phyloP scores from a whole-genome alignment of 441 rosid genomes.

The Viola pubescens region DNA sequence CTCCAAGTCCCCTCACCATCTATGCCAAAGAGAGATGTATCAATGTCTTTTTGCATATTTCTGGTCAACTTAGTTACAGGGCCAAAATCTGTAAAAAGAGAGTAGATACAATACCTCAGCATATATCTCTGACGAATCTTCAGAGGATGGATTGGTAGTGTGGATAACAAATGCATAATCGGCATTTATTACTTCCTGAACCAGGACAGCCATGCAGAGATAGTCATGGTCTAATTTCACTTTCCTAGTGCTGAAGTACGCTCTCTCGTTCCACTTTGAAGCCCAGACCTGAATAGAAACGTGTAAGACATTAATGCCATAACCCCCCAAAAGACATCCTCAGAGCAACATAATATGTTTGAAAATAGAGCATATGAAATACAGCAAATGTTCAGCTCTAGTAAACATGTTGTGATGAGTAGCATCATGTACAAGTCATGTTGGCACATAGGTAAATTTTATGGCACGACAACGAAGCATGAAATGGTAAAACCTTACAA shows the following conservation, averaged over 20 bases:
- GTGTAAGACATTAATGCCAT: slow-evolving; percentile 15
- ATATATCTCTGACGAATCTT: slow-evolving; percentile 85
- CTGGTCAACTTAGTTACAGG: slow-evolving; percentile 3
- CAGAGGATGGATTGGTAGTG: slow-evolving; percentile 95
- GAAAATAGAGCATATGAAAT: neutral
- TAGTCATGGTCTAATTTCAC: slow-evolving; percentile 82
- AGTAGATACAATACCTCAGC: slow-evolving; percentile 55
- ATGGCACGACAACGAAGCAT: neutral
- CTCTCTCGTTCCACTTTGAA: slow-evolving; percentile 98
- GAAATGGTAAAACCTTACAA: neutral
- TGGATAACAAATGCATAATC: slow-evolving; percentile 98
- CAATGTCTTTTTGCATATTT: slow-evolving; percentile 8
- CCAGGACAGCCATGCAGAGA: slow-evolving; percentile 98
- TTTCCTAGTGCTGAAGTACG: slow-evolving; percentile 88
- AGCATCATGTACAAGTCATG: neutral
- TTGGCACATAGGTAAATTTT: neutral
- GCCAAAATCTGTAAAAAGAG: neutral
- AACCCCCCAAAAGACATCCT: slow-evolving; percentile 10
- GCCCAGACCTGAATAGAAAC: slow-evolving; percentile 77
- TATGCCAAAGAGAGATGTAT: slow-evolving; percentile 23
- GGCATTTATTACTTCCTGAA: slow-evolving; percentile 91
- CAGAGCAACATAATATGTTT: neutral
- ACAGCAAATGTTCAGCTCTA: neutral
- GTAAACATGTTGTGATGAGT: neutral
- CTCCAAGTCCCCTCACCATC: slow-evolving; percentile 98